Conservation (phyloP, 495 filamentous ascomycete genomes). For the Aspergillus campestris region DNA sequence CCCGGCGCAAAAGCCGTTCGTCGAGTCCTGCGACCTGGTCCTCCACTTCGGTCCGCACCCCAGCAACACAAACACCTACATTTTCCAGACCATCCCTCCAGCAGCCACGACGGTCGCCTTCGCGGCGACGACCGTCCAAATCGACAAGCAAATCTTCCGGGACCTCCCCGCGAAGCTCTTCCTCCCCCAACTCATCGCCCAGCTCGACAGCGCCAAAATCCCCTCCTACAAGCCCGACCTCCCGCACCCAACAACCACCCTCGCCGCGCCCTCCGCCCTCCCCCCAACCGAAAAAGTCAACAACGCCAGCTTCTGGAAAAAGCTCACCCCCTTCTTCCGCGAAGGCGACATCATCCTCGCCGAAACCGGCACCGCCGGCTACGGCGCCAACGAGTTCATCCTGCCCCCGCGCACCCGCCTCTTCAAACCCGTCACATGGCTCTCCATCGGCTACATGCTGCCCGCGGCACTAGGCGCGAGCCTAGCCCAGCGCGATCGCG, state of each 20-base stretch:
- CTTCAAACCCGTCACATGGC: conserved; percentile 26
- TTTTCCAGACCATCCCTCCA: conserved; percentile 12
- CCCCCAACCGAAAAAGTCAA: conserved; percentile 12
- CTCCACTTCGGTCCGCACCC: conserved; percentile 19
- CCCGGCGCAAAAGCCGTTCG: conserved; percentile 3
- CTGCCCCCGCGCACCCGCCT: conserved; percentile 18
- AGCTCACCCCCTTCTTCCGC: conserved; percentile 11
- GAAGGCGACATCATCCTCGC: conserved; percentile 24
- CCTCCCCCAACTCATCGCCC: conserved; percentile 6
- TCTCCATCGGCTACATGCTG: conserved; percentile 37
- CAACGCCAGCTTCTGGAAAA: conserved; percentile 11
- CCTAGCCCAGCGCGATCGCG: conserved; percentile 27
- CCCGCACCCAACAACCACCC: neutral
- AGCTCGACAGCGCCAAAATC: conserved; percentile 7
- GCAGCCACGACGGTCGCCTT: conserved; percentile 9
- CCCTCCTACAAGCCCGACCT: conserved; percentile 1
- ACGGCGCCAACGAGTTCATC: conserved; percentile 15
- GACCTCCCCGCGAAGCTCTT: conserved; percentile 9
- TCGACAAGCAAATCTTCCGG: conserved; percentile 5
- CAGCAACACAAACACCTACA: conserved; percentile 21
- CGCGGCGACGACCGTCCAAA: conserved; percentile 2
- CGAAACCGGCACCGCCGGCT: conserved; percentile 27
- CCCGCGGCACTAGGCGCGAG: conserved; percentile 32
- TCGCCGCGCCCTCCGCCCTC: neutral
- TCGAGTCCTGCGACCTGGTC: conserved; percentile 22